Evolutionary conservation across 345 rosid genomes (phyloP), one percentile per base, ranked within the genome.

Genomic region (Boechera stricta): DNA sequence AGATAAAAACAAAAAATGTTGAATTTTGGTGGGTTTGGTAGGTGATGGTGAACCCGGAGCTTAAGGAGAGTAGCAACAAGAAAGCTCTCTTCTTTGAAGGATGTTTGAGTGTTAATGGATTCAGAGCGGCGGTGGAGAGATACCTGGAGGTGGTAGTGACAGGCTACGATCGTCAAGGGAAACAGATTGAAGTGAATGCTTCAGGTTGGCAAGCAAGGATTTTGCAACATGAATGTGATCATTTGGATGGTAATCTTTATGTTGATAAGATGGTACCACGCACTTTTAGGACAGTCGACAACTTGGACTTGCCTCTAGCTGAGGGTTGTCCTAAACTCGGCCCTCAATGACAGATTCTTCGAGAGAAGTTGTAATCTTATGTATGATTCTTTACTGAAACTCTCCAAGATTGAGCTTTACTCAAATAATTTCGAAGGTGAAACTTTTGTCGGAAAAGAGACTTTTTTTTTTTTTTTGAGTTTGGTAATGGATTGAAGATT

Each of bases 121-220:
- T 83, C 80, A 86, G 97, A 84, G 98, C 90, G 42, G 72, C 79
- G 62, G 97, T 94, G 67, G 97, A 92, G 86, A 86, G 97, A 64
- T 69, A 72, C 63, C 86, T 94, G 32, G 95, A 92, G 49, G 93
- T 94, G 15, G 97, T 89, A 77, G 98, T 92, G 45, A 80, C 85
- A 5, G 98, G 98, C 45, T 84, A 85, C 53, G 86, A 49, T 73
- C 92, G 88, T 8, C 82, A 84, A 61, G 94, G 95, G 7, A 75
- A 88, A 57, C 81, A 74, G 29, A 85, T 94, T 26, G 80, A 83
- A 83, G 87, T 92, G 55, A 84, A 84, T 70, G 97, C 98, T 71
- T 88, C 91, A 0, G 98, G 98, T 41, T 92, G 98, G 97, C 93
- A 89, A 72, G 97, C 97, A 0, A 91, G 98, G 41, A 89, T 94